These are phyloP conservation scores for Atkinsonella texensis DNA, from an alignment of 2,329 filamentous ascomycete genomes.

Conservation along the genomic window DNA sequence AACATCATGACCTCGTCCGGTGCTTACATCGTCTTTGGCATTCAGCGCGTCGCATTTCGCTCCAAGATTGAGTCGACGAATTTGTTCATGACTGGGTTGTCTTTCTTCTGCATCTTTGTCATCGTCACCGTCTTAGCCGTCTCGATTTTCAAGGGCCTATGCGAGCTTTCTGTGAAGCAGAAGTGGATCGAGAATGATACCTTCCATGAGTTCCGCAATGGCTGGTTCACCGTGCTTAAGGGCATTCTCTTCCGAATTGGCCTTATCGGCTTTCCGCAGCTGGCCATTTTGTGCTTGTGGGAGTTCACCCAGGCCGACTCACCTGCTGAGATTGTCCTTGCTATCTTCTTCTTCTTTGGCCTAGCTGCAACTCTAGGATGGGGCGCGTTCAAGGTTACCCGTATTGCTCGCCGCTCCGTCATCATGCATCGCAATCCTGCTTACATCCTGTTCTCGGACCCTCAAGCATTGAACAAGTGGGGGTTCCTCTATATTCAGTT, in stretches of 20 bases:
- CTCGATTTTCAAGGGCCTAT: slow-evolving; percentile 66
- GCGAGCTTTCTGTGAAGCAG: slow-evolving; percentile 62
- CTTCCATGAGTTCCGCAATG: slow-evolving; percentile 87
- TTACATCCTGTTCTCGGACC: slow-evolving; percentile 93
- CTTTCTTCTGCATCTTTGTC: slow-evolving; percentile 81
- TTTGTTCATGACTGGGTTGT: slow-evolving; percentile 82
- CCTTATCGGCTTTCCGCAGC: slow-evolving; percentile 83
- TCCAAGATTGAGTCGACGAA: slow-evolving; percentile 77
- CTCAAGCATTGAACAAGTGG: slow-evolving; percentile 92
- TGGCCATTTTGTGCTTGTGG: slow-evolving; percentile 85
- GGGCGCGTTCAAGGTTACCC: slow-evolving; percentile 83
- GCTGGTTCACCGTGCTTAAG: slow-evolving; percentile 85
- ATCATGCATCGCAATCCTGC: slow-evolving; percentile 90
- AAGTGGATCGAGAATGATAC: slow-evolving; percentile 74
- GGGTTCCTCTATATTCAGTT: slow-evolving; percentile 97
- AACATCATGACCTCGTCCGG: slow-evolving; percentile 43
- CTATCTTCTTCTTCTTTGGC: slow-evolving; percentile 78
- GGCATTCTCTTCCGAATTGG: slow-evolving; percentile 86
- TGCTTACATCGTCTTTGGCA: slow-evolving; percentile 59
- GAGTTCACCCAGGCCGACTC: slow-evolving; percentile 83
- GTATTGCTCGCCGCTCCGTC: slow-evolving; percentile 78
- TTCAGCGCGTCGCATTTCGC: slow-evolving; percentile 72
- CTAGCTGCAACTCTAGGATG: slow-evolving; percentile 68
- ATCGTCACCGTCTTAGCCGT: slow-evolving; percentile 62
- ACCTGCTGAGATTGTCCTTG: slow-evolving; percentile 71